phyloP scores from a whole-genome alignment of 768 basidiomycete genomes.

The Trametes cubensis region DNA sequence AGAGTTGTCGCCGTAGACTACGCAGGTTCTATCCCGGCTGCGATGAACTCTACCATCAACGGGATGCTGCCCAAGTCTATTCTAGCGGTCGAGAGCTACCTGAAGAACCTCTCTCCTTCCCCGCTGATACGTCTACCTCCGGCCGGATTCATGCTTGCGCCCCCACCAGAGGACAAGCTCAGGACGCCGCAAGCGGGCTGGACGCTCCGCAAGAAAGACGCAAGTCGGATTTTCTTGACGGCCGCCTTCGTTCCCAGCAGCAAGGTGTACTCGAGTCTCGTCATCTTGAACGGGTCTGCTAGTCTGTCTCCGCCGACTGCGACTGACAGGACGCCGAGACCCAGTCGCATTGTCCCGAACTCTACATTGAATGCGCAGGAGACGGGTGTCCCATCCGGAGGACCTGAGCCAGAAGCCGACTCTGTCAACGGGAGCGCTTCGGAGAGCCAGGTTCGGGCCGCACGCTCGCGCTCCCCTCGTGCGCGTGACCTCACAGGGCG shows the following conservation, averaged over 20 bases:
- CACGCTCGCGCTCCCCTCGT: conserved; percentile 36
- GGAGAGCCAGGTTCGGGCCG: conserved; percentile 25
- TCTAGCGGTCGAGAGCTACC: conserved; percentile 69
- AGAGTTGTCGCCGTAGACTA: conserved; percentile 85
- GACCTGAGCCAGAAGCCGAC: conserved; percentile 11
- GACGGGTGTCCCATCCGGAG: neutral
- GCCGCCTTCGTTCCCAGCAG: conserved; percentile 55
- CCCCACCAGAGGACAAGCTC: conserved; percentile 53
- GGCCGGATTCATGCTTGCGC: conserved; percentile 58
- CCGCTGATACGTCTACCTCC: conserved; percentile 74
- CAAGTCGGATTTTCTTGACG: conserved; percentile 56
- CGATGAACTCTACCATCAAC: conserved; percentile 86
- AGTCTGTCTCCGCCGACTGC: conserved; percentile 19
- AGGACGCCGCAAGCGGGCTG: conserved; percentile 46
- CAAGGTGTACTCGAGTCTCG: conserved; percentile 52
- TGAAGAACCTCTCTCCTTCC: conserved; percentile 65
- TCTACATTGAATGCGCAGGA: neutral
- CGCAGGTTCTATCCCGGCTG: conserved; percentile 80
- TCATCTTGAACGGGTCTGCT: conserved; percentile 46
- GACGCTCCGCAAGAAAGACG: conserved; percentile 64
- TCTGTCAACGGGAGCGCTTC: conserved; percentile 11
- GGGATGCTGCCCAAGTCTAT: conserved; percentile 73
- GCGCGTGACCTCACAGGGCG: conserved; percentile 34
- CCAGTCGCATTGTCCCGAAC: conserved; percentile 39
- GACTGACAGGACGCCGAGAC: conserved; percentile 45